Evolutionary conservation across 768 basidiomycete species (phyloP).

Genomic region (Lactifluus subvellereus): DNA sequence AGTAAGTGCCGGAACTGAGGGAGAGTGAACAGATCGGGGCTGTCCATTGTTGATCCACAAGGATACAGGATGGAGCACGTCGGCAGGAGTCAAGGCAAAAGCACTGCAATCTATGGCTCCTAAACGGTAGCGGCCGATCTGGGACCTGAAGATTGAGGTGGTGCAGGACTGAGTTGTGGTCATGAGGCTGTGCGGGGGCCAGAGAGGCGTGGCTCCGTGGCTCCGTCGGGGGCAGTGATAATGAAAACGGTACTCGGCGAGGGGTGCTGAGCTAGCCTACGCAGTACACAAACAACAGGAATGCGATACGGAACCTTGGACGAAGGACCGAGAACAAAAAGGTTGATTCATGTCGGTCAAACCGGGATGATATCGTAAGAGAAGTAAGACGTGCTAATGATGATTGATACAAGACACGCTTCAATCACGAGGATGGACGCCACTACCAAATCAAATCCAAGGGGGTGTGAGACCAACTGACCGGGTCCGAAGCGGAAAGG

Average conservation of each 20-base stretch:
- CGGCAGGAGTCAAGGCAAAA: neutral
- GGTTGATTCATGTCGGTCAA: neutral
- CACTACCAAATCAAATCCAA: slow-evolving; percentile 21
- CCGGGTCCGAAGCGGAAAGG: slow-evolving; percentile 11
- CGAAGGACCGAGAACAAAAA: neutral
- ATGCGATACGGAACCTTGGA: neutral
- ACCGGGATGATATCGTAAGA: neutral
- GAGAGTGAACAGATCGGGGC: neutral
- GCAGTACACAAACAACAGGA: neutral
- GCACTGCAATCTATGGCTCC: neutral
- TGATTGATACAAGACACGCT: neutral
- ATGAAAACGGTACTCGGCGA: neutral
- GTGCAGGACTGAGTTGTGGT: neutral
- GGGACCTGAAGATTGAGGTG: neutral
- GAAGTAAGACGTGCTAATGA: neutral
- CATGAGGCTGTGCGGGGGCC: slow-evolving; percentile 2
- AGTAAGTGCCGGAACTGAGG: neutral
- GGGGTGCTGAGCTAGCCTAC: neutral
- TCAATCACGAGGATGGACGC: slow-evolving; percentile 12
- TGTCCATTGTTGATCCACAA: neutral
- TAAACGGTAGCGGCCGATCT: neutral
- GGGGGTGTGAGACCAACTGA: slow-evolving; percentile 4
- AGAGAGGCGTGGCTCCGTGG: neutral
- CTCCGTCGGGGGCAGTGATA: neutral
- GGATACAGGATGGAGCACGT: neutral